Conservation (phyloP, 2,329 filamentous ascomycete species). For the Boeremia lycopersici region DNA sequence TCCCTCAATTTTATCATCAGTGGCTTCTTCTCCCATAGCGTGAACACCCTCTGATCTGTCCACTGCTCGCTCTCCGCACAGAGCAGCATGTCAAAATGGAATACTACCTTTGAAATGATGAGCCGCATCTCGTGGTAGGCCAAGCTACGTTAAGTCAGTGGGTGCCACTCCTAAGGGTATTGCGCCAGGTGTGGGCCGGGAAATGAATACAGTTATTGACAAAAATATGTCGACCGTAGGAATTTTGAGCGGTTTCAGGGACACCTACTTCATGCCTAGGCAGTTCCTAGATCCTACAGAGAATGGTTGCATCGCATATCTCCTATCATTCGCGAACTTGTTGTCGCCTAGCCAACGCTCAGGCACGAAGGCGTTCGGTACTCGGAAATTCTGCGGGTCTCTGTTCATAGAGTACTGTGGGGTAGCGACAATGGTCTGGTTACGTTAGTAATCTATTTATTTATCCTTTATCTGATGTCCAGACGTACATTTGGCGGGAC, state of each 20-base stretch:
- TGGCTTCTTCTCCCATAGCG: constrained; percentile 47
- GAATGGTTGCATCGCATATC: neutral
- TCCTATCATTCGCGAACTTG: constrained; percentile 36
- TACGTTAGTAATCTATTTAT: too few species aligned
- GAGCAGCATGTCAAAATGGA: constrained; percentile 36
- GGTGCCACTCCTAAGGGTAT: neutral
- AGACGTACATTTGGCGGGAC: neutral
- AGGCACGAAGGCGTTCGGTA: constrained; percentile 33
- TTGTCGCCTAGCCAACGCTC: constrained; percentile 49
- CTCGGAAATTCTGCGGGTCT: constrained; percentile 33
- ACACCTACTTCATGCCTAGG: neutral
- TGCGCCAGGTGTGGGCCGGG: too few species aligned
- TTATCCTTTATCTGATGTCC: too few species aligned
- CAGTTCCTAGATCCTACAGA: neutral
- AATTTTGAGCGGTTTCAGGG: too few species aligned
- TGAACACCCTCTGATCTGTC: constrained; percentile 40
- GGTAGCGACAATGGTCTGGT: neutral
- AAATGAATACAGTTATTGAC: too few species aligned
- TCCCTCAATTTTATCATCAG: constrained; percentile 18
- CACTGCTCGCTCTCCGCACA: constrained; percentile 33
- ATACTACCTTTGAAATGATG: constrained; percentile 29
- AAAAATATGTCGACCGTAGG: too few species aligned
- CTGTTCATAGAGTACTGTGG: constrained; percentile 34
- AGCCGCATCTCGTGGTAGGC: constrained; percentile 45
- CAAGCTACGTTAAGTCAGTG: constrained; percentile 13